These are phyloP conservation scores for Meyerozyma carpophila DNA, from an alignment of 1,139 yeast species.

Conservation along the genomic window DNA sequence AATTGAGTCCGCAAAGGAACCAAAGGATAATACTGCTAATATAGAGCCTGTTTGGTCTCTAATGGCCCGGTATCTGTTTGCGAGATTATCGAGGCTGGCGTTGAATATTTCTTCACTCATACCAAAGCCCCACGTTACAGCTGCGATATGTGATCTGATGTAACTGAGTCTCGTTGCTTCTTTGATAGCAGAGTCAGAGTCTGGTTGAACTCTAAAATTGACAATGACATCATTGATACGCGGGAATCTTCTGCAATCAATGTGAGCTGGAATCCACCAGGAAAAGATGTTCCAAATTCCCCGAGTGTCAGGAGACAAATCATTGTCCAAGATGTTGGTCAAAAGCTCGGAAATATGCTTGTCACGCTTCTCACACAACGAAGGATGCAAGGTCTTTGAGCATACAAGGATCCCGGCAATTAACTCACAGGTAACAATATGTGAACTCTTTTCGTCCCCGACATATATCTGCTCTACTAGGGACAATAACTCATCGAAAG, in stretches of 20 bases:
- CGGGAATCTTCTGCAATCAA: conserved; percentile 65
- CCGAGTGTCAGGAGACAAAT: conserved; percentile 70
- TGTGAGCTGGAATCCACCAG: conserved; percentile 67
- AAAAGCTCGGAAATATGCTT: conserved; percentile 40
- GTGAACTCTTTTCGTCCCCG: conserved; percentile 59
- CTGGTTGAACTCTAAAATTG: conserved; percentile 43
- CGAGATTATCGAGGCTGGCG: conserved; percentile 43
- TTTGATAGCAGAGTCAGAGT: conserved; percentile 60
- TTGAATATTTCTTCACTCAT: conserved; percentile 43
- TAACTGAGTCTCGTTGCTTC: conserved; percentile 62
- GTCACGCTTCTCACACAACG: conserved; percentile 35
- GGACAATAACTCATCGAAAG: conserved; percentile 43
- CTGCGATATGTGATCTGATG: conserved; percentile 49
- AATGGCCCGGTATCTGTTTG: conserved; percentile 71
- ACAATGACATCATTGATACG: conserved; percentile 44
- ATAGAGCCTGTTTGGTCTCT: conserved; percentile 68
- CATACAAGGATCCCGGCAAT: conserved; percentile 53
- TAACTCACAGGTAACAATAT: conserved; percentile 58
- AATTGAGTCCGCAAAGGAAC: conserved; percentile 48
- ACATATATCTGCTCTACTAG: conserved; percentile 49
- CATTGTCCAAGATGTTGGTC: conserved; percentile 44
- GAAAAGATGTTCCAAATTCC: conserved; percentile 75
- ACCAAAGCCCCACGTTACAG: conserved; percentile 56
- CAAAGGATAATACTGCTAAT: conserved; percentile 51
- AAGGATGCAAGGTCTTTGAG: conserved; percentile 30